Conservation (phyloP, 257 asterid genomes). For the Nemophila menziesii region DNA sequence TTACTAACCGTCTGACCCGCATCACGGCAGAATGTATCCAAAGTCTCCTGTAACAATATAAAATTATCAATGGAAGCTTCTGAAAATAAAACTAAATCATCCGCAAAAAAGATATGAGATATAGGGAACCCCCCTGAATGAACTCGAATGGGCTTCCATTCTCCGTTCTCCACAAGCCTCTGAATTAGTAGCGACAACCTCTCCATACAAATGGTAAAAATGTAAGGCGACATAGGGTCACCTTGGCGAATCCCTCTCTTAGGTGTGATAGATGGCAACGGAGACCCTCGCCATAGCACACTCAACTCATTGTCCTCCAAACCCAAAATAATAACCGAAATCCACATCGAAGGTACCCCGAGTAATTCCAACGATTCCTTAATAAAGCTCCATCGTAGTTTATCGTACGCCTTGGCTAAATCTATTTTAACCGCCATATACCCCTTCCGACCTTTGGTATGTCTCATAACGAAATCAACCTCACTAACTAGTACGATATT, state of each 20-base stretch:
- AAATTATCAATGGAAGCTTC: no score
- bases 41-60: no score
- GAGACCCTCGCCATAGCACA: neutral
- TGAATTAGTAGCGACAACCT: no score
- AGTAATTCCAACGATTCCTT: neutral
- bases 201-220: neutral
- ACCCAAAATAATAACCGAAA: neutral
- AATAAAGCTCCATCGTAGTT: neutral
- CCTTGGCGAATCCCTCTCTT: slow-evolving; percentile 1
- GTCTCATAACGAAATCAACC: neutral
- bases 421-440: neutral
- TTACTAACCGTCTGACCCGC: no score
- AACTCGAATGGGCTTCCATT: no score
- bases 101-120: no score
- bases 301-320: neutral
- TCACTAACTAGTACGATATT: neutral
- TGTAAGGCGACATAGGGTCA: slow-evolving; percentile 1
- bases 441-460: neutral
- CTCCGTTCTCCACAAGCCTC: no score
- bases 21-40: no score
- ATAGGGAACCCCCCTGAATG: no score
- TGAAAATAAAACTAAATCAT: no score
- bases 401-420: slow-evolving; percentile 1
- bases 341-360: neutral
- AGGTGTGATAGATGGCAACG: neutral